These are phyloP conservation scores for Orbilia oligospora DNA, from an alignment of 2,329 filamentous ascomycete species.

Conservation along the genomic window DNA sequence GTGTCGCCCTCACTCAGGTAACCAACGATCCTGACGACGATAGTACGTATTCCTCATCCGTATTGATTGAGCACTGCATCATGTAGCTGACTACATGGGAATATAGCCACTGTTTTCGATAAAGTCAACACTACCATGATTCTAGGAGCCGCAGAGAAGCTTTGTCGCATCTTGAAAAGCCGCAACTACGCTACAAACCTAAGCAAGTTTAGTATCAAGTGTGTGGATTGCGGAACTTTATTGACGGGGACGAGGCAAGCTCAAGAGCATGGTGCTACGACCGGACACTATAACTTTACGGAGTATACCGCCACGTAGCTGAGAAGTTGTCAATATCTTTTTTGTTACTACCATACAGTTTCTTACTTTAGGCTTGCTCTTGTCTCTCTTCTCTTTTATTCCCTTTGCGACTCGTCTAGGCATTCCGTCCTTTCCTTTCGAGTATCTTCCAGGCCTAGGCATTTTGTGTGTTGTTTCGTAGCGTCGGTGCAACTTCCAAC, in stretches of 20 bases:
- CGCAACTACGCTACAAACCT: slow-evolving; percentile 92
- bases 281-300: slow-evolving; percentile 74
- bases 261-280: slow-evolving; percentile 74
- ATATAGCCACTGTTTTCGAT: slow-evolving; percentile 68
- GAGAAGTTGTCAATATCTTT: not conserved
- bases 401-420: not conserved
- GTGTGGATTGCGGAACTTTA: slow-evolving; percentile 79
- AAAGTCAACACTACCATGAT: slow-evolving; percentile 73
- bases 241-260: slow-evolving; percentile 78
- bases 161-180: slow-evolving; percentile 77
- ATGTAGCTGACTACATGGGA: slow-evolving; percentile 60
- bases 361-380: not conserved
- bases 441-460: not conserved
- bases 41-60: slow-evolving; percentile 66
- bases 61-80: not conserved
- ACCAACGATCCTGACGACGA: slow-evolving; percentile 79
- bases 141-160: slow-evolving; percentile 76
- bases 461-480: slow-evolving; percentile 36
- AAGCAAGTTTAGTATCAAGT: slow-evolving; percentile 81
- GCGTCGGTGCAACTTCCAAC: slow-evolving; percentile 33
- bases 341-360: not conserved
- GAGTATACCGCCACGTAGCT: slow-evolving; percentile 11
- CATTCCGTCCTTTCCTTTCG: not conserved
- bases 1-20: slow-evolving; percentile 76
- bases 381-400: not conserved